Evolutionary conservation across 768 basidiomycete species (phyloP).

Genomic region (Mycena sanguinolenta): DNA sequence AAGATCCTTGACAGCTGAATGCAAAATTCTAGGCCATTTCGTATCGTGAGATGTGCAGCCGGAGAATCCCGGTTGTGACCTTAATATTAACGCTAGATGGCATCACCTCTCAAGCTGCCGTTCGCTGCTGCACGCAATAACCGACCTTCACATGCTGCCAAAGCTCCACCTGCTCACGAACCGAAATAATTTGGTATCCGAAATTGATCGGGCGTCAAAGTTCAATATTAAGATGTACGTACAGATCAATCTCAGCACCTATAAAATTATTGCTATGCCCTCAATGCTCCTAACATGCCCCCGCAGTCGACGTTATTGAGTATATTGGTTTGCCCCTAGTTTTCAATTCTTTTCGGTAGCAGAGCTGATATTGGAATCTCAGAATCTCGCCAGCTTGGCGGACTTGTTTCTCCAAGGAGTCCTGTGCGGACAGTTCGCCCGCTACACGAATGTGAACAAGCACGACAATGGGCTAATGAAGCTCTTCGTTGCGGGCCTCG

Average conservation of each 20-base stretch:
- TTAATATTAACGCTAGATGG: not conserved
- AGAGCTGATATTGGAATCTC: no score
- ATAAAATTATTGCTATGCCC: not conserved
- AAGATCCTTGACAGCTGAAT: not conserved
- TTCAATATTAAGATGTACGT: not conserved
- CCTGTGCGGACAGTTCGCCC: no score
- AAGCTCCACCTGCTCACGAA: not conserved
- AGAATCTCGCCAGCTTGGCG: no score
- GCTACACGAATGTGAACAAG: no score
- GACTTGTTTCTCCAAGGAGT: no score
- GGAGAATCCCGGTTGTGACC: not conserved
- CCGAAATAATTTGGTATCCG: no score
- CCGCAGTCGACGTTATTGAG: not conserved
- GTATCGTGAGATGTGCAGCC: not conserved
- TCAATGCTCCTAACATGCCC: not conserved
- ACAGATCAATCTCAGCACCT: not conserved
- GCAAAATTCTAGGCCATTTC: not conserved
- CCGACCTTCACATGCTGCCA: not conserved
- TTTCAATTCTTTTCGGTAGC: no score
- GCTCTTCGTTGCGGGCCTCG: no score
- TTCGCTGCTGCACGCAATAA: not conserved
- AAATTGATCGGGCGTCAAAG: conserved; percentile 3
- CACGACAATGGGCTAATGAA: no score
- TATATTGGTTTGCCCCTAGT: no score
- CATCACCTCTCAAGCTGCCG: conserved; percentile 1